Percentiles rank a stretch among this genome's conserved stretches.
These are phyloP conservation scores for Ustilago sp. DNA, from an alignment of 1,284 basidiomycete species.

Conservation along the genomic window DNA sequence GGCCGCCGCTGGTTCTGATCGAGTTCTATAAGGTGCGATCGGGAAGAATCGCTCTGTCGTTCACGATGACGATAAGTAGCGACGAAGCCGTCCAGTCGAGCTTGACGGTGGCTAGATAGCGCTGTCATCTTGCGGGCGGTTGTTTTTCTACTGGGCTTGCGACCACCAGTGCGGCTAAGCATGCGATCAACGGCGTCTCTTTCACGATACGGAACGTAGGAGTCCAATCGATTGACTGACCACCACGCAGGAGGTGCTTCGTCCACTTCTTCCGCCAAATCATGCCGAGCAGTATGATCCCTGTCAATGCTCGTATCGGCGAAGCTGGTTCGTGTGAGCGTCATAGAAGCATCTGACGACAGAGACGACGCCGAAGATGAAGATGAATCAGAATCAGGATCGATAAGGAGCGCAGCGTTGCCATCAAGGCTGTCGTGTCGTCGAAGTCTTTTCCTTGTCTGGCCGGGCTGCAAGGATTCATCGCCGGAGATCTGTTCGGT, in stretches of 20 bases:
- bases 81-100: constrained; percentile 37
- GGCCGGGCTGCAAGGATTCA: constrained; percentile 49
- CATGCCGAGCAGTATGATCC: background rate
- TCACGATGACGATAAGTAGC: constrained; percentile 15
- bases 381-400: constrained; percentile 45
- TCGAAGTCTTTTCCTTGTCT: constrained; percentile 50
- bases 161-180: constrained; percentile 51
- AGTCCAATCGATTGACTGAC: constrained; percentile 30
- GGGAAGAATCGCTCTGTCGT: background rate
- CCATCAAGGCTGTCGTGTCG: constrained; percentile 32
- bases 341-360: constrained; percentile 14
- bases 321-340: background rate
- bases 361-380: constrained; percentile 25
- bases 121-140: background rate
- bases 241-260: constrained; percentile 37
- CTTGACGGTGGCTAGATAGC: constrained; percentile 18
- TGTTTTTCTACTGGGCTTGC: constrained; percentile 16
- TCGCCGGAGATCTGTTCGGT: constrained; percentile 10
- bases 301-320: background rate
- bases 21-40: constrained; percentile 30
- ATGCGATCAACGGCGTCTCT: constrained; percentile 62
- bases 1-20: constrained; percentile 30
- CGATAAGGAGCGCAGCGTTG: constrained; percentile 39
- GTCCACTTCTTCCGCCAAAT: constrained; percentile 26
- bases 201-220: constrained; percentile 31